Evolutionary conservation across 2,329 filamentous ascomycete species (phyloP).

Genomic region (Calonectria pauciramosa): DNA sequence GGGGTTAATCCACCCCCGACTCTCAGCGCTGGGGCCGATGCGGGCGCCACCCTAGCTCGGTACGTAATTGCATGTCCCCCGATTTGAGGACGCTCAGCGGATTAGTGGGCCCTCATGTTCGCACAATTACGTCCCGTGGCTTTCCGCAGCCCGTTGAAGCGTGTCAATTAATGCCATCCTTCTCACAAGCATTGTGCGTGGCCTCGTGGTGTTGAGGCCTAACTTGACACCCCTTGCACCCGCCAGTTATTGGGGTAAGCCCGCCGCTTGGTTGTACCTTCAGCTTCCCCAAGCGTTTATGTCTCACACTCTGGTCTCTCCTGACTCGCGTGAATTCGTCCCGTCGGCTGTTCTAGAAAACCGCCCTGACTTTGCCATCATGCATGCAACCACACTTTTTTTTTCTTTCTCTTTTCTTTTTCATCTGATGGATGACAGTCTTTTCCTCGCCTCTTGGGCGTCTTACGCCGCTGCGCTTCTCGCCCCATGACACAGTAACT

Average conservation of each 20-base stretch:
- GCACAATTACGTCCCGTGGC: background rate
- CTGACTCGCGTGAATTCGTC: slow-evolving; percentile 1
- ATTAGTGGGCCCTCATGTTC: background rate
- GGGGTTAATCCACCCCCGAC: slow-evolving; percentile 15
- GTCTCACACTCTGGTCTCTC: background rate
- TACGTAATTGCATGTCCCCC: slow-evolving; percentile 19
- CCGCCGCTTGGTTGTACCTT: background rate
- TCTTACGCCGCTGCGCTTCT: background rate
- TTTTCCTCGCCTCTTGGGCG: background rate
- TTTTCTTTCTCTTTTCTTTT: background rate
- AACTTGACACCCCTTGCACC: background rate
- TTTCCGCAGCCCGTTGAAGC: background rate
- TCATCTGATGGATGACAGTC: background rate
- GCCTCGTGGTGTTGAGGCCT: background rate
- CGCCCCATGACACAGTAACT: background rate
- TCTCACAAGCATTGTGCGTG: background rate
- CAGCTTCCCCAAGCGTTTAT: background rate
- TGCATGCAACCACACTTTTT: slow-evolving; percentile 10
- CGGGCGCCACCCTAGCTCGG: slow-evolving; percentile 12
- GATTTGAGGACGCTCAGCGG: slow-evolving; percentile 13
- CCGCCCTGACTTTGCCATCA: background rate
- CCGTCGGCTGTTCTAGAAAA: background rate
- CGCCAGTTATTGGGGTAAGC: background rate
- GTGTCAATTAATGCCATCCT: background rate
- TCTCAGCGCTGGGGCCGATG: background rate